These are phyloP conservation scores for Trichoderma arundinaceum DNA, from an alignment of 2,329 filamentous ascomycete species.

Conservation along the genomic window DNA sequence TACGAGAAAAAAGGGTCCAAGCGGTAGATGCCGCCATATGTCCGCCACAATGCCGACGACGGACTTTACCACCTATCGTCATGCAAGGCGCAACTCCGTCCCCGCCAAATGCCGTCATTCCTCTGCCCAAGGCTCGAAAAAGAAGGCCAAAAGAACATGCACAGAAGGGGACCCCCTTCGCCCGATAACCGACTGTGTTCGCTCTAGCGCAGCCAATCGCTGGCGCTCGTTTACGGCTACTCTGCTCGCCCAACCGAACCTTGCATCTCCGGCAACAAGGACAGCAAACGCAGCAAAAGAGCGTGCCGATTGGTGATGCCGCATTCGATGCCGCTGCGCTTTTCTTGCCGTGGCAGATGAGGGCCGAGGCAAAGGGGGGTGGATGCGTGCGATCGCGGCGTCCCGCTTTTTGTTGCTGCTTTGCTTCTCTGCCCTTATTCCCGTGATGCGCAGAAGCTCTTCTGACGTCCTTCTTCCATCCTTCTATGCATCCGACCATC, in stretches of 20 bases:
- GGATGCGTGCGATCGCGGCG: not conserved
- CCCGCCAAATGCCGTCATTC: constrained; percentile 16
- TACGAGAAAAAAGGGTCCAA: not conserved
- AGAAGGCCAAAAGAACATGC: constrained; percentile 5
- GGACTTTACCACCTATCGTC: constrained; percentile 1
- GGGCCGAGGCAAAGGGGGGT: not conserved
- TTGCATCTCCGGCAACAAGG: constrained; percentile 4
- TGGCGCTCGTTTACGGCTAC: not conserved
- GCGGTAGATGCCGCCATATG: constrained; percentile 19
- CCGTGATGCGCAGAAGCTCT: not conserved
- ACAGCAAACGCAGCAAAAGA: too few species aligned
- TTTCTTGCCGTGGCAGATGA: not conserved
- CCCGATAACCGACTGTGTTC: not conserved
- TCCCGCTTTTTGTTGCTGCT: not conserved
- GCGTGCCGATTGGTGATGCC: too few species aligned
- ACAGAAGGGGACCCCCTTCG: constrained; percentile 3
- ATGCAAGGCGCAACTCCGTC: not conserved
- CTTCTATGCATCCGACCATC: constrained; percentile 21
- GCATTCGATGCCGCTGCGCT: too few species aligned
- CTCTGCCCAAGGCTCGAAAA: not conserved
- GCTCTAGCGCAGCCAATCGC: not conserved
- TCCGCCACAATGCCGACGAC: constrained; percentile 12
- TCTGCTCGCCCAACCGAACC: constrained; percentile 1
- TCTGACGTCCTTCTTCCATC: not conserved
- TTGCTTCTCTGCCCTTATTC: not conserved